phyloP scores from a whole-genome alignment of 139 green algal species.

The Tetraselmis striata region DNA sequence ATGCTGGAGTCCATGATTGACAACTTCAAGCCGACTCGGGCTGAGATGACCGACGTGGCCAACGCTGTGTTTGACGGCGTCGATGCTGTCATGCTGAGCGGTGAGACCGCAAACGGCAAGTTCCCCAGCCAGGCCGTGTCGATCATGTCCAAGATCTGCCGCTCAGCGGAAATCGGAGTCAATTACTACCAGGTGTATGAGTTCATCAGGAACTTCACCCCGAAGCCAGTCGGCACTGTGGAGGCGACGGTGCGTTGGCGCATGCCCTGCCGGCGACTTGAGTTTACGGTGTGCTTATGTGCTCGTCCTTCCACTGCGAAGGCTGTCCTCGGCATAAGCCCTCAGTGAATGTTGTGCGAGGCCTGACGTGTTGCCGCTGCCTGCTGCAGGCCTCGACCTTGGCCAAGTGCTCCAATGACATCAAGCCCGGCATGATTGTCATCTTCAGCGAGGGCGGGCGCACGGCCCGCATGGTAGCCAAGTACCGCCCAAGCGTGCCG shows the following conservation, averaged over 20 bases:
- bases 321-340: too few relatives aligned
- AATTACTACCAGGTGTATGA: conserved; percentile 39
- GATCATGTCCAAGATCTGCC: conserved; percentile 46
- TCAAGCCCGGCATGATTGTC: conserved; percentile 46
- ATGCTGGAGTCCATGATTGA: conserved; percentile 29
- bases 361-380: too few relatives aligned
- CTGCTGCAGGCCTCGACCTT: conserved; percentile 19
- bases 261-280: too few relatives aligned
- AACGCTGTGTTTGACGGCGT: conserved; percentile 25
- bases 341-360: too few relatives aligned
- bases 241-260: conserved; percentile 31
- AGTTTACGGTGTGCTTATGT: too few relatives aligned
- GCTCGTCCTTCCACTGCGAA: too few relatives aligned
- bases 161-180: conserved; percentile 47
- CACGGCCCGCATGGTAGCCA: conserved; percentile 42
- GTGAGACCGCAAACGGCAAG: conserved; percentile 47
- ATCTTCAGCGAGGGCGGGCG: conserved; percentile 50
- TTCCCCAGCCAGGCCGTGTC: conserved; percentile 35
- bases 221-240: conserved; percentile 43
- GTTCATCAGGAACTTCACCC: conserved; percentile 57
- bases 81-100: conserved; percentile 56
- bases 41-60: conserved; percentile 22
- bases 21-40: conserved; percentile 11
- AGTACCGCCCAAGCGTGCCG: conserved; percentile 56
- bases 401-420: conserved; percentile 46